Base-by-base conservation (phyloP, 768 basidiomycete species). In the Rhodosporidiobolus odoratus region DNA sequence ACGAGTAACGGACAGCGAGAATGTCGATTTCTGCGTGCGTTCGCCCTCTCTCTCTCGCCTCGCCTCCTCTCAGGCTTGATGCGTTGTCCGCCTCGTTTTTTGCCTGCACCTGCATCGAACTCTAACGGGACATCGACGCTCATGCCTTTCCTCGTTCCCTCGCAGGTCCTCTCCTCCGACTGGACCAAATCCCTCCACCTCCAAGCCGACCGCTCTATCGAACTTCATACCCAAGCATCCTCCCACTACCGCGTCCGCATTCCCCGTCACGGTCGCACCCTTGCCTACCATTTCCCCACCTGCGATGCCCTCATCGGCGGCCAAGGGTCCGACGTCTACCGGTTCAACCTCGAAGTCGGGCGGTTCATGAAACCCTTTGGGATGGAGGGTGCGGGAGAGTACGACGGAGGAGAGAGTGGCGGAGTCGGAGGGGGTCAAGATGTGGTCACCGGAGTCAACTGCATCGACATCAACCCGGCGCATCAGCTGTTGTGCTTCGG, bases 151-250 rank as follows among this genome's bases (percentile, higher is more conserved):
- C 6, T 15, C 37, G 13, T 19, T 3, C 23, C 21, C n/a, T n/a
- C n/a, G 12, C 80, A 96, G 93, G 88, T 92, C 75, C 84, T 98
- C 13, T 97, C 94, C 2, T 90, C 94, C 77, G 95, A 98, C 83
- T 98, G 95, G 95, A 98, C 95, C 12, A 98, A 98, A 79, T 88
- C 91, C n/a, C 84, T 97, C 71, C 93, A 96, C 79, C 85, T 99
- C 3, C 96, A 98, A 84, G 88, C 89, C 59, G 93, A 97, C 82
- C 88, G 96, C n/a, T 90, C 91, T 8, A 80, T 99, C 65, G 91
- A 93, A 77, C 83, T 99, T 9, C 96, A 99, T 78, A 95, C 91
- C 0, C 96, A 98, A 79, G 86, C 90, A 56, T 92, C 92, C 0
- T 86, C 93, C 69, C 91, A 97, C 79, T 91, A 96, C 78, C 87